Conservation (phyloP, 139 green algal species). For the Ettlia oleoabundans region DNA sequence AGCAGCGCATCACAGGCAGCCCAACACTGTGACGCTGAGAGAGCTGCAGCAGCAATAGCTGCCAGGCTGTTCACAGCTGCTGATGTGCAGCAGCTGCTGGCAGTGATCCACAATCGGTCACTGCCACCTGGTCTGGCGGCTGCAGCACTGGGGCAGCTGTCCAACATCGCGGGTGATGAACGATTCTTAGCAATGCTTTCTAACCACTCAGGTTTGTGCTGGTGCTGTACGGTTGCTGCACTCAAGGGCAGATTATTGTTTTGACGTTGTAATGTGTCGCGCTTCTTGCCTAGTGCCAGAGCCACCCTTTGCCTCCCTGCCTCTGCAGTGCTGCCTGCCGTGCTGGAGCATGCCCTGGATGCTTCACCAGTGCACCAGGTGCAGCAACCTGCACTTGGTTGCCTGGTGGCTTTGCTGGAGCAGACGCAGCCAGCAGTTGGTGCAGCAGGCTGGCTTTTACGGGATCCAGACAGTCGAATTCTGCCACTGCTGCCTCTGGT, state of each 20-base stretch:
- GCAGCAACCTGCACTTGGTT: constrained; percentile 4
- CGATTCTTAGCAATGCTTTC: neutral
- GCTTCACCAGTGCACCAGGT: neutral
- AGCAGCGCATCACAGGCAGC: neutral
- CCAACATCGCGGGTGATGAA: neutral
- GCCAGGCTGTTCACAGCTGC: constrained; percentile 11
- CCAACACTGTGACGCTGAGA: no score
- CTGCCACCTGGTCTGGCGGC: constrained; percentile 1
- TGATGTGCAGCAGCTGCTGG: constrained; percentile 18
- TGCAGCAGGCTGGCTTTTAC: constrained; percentile 7
- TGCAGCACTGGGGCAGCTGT: constrained; percentile 9
- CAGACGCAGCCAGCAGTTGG: neutral
- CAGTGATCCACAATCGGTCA: neutral
- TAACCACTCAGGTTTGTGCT: neutral
- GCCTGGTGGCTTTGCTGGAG: neutral
- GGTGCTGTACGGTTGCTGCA: no score
- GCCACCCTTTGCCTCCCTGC: no score
- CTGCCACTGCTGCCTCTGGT: constrained; percentile 10
- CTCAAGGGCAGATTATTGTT: no score
- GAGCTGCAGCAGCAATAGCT: neutral
- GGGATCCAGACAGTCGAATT: neutral
- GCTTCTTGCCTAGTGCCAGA: no score
- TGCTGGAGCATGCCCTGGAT: neutral
- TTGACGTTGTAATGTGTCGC: no score
- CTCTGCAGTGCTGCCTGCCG: constrained; percentile 1